These are phyloP conservation scores for Trypanosoma theileri DNA, from an alignment of 208 protist genomes.

Conservation along the genomic window DNA sequence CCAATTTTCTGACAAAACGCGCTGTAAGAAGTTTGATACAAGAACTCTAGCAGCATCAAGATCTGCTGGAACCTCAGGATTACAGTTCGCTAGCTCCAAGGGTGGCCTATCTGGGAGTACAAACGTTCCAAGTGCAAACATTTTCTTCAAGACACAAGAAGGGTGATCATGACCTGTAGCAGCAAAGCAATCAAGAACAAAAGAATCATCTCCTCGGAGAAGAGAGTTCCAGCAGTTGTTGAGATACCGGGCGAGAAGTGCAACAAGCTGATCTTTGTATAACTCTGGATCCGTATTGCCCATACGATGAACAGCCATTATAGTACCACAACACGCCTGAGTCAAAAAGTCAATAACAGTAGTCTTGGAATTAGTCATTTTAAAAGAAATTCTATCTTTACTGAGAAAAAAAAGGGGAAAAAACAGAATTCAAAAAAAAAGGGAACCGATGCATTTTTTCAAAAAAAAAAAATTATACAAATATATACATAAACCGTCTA, in stretches of 20 bases:
- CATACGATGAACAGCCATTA: conserved; percentile 27
- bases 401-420: neutral
- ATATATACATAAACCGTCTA: neutral
- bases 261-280: conserved; percentile 30
- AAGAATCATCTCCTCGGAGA: conserved; percentile 22
- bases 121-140: conserved; percentile 25
- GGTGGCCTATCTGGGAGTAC: conserved; percentile 20
- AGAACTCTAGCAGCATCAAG: conserved; percentile 18
- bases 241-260: conserved; percentile 20
- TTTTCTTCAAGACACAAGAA: conserved; percentile 22
- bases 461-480: conserved; percentile 4
- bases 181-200: conserved; percentile 18
- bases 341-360: conserved; percentile 15
- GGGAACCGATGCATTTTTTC: neutral
- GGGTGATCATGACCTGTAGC: conserved; percentile 18
- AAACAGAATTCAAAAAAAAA: conserved; percentile 14
- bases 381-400: neutral
- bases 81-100: conserved; percentile 2
- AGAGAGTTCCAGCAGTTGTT: conserved; percentile 35
- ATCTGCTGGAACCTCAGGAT: conserved; percentile 5
- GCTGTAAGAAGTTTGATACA: conserved; percentile 13
- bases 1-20: conserved; percentile 5
- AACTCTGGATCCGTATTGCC: conserved; percentile 9
- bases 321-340: conserved; percentile 30
- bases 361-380: conserved; percentile 12